phyloP scores from a whole-genome alignment of 2,329 filamentous ascomycete species.

The Neofusicoccum sp. region DNA sequence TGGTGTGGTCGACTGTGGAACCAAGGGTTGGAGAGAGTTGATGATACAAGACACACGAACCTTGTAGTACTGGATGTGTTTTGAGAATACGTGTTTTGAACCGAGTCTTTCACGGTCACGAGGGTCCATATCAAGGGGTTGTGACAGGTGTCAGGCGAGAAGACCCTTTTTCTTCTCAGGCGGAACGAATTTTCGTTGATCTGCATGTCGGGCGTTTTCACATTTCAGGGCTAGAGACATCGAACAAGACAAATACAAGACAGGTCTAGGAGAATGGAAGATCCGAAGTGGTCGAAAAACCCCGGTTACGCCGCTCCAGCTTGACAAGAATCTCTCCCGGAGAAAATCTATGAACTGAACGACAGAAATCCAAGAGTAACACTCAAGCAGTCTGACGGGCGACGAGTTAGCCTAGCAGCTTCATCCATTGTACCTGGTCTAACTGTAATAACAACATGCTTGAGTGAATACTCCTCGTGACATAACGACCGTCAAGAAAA shows the following conservation, averaged over 20 bases:
- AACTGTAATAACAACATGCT: slow-evolving; percentile 19
- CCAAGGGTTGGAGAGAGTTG: not conserved
- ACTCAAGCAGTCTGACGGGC: not conserved
- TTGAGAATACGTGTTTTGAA: not conserved
- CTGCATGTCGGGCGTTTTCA: slow-evolving; percentile 1
- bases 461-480: slow-evolving; percentile 15
- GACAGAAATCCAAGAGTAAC: not conserved
- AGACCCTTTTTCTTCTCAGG: not conserved
- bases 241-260: not conserved
- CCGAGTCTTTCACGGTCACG: not conserved
- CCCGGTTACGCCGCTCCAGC: not conserved
- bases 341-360: not conserved
- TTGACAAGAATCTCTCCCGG: not conserved
- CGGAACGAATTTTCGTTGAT: not conserved
- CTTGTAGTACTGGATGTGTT: not conserved
- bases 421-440: slow-evolving; percentile 20
- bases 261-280: not conserved
- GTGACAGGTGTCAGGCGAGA: not conserved
- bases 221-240: not conserved
- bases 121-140: not conserved
- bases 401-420: slow-evolving; percentile 13
- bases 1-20: slow-evolving; percentile 6
- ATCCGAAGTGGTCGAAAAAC: not conserved
- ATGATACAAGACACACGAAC: not conserved
- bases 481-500: slow-evolving; percentile 21